Conservation (phyloP, 495 filamentous ascomycete species). For the Hypoxylon rickii region DNA sequence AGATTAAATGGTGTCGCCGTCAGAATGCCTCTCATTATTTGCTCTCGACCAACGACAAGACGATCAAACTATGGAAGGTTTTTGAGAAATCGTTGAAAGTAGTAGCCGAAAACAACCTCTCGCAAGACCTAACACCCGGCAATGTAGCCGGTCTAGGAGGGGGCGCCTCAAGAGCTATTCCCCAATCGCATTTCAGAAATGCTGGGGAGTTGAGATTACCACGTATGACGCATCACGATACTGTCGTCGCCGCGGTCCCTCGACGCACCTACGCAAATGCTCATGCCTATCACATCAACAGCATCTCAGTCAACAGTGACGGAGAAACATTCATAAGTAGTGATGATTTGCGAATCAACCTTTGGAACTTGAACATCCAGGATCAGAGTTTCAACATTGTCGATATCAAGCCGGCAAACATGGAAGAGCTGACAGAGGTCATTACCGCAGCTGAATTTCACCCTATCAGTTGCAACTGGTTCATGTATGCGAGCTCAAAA, state of each 20-base stretch:
- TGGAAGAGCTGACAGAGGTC: constrained; percentile 98
- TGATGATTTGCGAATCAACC: constrained; percentile 94
- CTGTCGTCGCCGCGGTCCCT: constrained; percentile 94
- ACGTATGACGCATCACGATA: constrained; percentile 96
- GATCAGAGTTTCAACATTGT: constrained; percentile 99
- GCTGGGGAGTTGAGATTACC: constrained; percentile 88
- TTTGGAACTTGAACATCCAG: constrained; percentile 99
- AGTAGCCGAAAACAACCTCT: constrained; percentile 97
- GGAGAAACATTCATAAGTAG: constrained; percentile 99
- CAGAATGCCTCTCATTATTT: constrained; percentile 99
- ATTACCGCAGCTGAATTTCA: constrained; percentile 99
- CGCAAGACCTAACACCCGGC: constrained; percentile 87
- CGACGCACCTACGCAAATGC: constrained; percentile 96
- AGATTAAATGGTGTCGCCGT: constrained; percentile 99
- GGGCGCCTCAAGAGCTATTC: constrained; percentile 67
- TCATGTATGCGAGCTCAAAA: constrained; percentile 99
- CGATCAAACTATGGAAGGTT: constrained; percentile 99
- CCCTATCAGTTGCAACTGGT: constrained; percentile 97
- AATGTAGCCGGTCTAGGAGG: constrained; percentile 71
- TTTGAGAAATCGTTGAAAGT: constrained; percentile 99
- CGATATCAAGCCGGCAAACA: constrained; percentile 98
- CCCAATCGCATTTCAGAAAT: constrained; percentile 75
- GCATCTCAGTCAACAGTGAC: constrained; percentile 99
- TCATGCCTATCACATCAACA: constrained; percentile 99
- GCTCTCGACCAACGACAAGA: constrained; percentile 98